Conservation (phyloP, 1,284 basidiomycete species). For the Puccinia polysora region DNA sequence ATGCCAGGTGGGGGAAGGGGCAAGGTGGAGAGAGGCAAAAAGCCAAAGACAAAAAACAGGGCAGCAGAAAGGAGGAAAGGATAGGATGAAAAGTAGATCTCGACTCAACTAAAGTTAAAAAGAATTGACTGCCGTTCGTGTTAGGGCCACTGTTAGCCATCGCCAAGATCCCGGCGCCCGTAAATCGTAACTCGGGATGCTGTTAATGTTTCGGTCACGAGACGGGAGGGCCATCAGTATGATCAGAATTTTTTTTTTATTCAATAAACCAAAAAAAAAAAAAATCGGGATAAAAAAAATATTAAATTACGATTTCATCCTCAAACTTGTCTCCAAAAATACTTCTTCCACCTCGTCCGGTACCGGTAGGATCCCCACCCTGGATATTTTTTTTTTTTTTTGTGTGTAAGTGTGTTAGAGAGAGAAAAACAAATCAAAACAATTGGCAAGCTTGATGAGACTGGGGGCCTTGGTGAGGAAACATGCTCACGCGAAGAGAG, state of each 20-base stretch:
- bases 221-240: neutral
- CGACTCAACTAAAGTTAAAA: slow-evolving; percentile 34
- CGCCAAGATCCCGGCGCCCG: slow-evolving; percentile 48
- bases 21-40: neutral
- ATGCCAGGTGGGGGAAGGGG: too few species aligned
- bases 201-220: slow-evolving; percentile 44
- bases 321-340: slow-evolving; percentile 50
- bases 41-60: neutral
- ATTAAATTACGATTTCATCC: slow-evolving; percentile 40
- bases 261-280: neutral
- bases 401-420: neutral
- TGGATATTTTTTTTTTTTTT: neutral
- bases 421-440: slow-evolving; percentile 1
- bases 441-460: too few species aligned
- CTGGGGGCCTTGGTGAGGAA: too few species aligned
- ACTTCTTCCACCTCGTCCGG: slow-evolving; percentile 47
- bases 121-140: slow-evolving; percentile 47
- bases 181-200: slow-evolving; percentile 46
- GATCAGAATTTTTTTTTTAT: neutral
- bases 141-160: slow-evolving; percentile 48
- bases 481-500: too few species aligned
- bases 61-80: neutral
- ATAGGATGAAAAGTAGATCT: too few species aligned
- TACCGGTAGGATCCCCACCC: slow-evolving; percentile 48
- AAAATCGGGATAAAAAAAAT: neutral